A percentile compares a stretch with the other conserved stretches of the same genome.
These are phyloP conservation scores for Neonectria ditissima DNA, from an alignment of 2,329 filamentous ascomycete genomes.

Conservation along the genomic window DNA sequence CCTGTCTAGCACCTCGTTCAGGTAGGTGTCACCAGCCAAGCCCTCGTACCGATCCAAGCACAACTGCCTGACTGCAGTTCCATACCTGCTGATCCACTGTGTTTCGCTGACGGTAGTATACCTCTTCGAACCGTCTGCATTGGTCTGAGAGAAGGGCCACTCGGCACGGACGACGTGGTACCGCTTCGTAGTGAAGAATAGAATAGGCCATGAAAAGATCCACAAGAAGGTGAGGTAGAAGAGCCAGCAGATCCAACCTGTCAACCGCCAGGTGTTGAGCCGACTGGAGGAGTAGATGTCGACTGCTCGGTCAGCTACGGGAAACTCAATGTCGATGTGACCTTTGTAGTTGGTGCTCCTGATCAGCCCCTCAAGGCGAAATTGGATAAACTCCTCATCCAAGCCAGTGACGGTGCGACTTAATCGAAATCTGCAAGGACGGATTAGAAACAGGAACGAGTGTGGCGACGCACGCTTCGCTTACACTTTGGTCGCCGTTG, in stretches of 20 bases:
- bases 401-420: constrained; percentile 34
- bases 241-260: constrained; percentile 37
- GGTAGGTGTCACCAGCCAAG: constrained; percentile 29
- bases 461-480: background rate
- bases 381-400: constrained; percentile 4
- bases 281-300: constrained; percentile 37
- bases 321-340: constrained; percentile 31
- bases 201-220: constrained; percentile 40
- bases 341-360: constrained; percentile 39
- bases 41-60: constrained; percentile 39
- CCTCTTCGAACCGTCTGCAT: constrained; percentile 23
- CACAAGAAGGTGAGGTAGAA: constrained; percentile 39
- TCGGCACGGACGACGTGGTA: constrained; percentile 32
- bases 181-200: constrained; percentile 35
- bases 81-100: constrained; percentile 32
- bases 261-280: constrained; percentile 35
- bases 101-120: constrained; percentile 36
- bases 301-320: constrained; percentile 36
- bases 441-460: background rate
- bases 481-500: constrained; percentile 32
- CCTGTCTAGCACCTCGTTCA: constrained; percentile 36
- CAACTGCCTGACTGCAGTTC: constrained; percentile 31
- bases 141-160: constrained; percentile 33
- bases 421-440: constrained; percentile 28
- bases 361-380: constrained; percentile 8